phyloP scores from a whole-genome alignment of 306 rosid genomes.

The Datisca glomerata region DNA sequence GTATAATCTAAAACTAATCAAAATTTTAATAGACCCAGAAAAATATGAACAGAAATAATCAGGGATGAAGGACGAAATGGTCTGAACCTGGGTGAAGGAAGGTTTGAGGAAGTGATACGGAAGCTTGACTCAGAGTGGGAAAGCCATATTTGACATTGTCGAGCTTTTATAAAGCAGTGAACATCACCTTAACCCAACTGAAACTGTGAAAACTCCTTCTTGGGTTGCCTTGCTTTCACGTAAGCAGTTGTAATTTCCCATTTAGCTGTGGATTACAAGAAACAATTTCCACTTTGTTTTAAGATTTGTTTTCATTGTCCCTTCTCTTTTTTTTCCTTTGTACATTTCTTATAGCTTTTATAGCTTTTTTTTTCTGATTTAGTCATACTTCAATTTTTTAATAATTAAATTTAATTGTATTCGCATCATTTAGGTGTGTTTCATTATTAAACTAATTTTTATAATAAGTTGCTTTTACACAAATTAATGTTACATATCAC shows the following conservation, averaged over 20 bases:
- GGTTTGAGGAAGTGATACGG: no score
- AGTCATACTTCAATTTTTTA: no score
- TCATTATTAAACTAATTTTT: no score
- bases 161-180: background rate
- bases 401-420: no score
- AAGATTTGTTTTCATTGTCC: background rate
- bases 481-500: no score
- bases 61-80: background rate
- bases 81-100: background rate
- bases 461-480: no score
- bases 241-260: background rate
- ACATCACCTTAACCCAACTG: background rate
- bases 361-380: no score
- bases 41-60: background rate
- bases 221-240: conserved; percentile 8
- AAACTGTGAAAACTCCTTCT: background rate
- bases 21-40: no score
- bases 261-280: background rate
- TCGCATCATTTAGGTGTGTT: no score
- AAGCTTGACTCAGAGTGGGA: background rate
- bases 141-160: background rate
- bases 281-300: background rate
- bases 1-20: no score
- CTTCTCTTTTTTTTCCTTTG: no score
- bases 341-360: no score